Conservation (phyloP, 306 rosid genomes). For the Ziziphus jujuba region DNA sequence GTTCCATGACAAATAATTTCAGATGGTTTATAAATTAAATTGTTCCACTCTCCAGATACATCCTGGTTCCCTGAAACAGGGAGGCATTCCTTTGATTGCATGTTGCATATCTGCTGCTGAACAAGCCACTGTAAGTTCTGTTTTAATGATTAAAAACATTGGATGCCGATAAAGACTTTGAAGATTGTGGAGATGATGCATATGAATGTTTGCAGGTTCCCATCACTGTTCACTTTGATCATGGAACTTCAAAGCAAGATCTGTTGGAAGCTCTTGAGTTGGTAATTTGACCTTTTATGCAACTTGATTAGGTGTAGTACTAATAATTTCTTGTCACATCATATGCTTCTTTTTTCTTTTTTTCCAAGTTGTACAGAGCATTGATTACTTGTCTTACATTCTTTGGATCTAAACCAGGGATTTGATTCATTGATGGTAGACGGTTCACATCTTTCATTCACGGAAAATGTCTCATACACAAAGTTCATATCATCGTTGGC, state of each 20-base stretch:
- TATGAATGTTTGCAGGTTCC: constrained; percentile 65
- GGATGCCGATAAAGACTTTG: not conserved
- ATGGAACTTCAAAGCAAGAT: constrained; percentile 83
- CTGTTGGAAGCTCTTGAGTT: constrained; percentile 84
- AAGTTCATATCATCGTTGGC: constrained; percentile 73
- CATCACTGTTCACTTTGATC: constrained; percentile 86
- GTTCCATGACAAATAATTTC: not conserved
- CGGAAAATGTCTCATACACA: constrained; percentile 71
- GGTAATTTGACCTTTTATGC: constrained; percentile 41
- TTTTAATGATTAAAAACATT: constrained; percentile 6
- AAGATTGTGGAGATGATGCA: constrained; percentile 12
- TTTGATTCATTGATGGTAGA: constrained; percentile 89
- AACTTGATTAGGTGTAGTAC: constrained; percentile 2
- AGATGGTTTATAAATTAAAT: constrained; percentile 22
- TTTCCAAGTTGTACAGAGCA: constrained; percentile 10
- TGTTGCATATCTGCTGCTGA: constrained; percentile 91
- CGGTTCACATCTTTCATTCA: constrained; percentile 86
- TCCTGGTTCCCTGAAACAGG: constrained; percentile 84
- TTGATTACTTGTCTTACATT: constrained; percentile 14
- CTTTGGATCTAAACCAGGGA: constrained; percentile 56
- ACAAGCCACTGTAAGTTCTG: constrained; percentile 75
- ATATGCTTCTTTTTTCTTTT: constrained; percentile 16
- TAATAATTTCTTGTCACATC: constrained; percentile 12
- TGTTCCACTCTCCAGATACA: constrained; percentile 66
- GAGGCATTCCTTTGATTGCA: constrained; percentile 86